Conservation (phyloP, 192 early-diverging fungal genomes). For the Paraglomus occultum region DNA sequence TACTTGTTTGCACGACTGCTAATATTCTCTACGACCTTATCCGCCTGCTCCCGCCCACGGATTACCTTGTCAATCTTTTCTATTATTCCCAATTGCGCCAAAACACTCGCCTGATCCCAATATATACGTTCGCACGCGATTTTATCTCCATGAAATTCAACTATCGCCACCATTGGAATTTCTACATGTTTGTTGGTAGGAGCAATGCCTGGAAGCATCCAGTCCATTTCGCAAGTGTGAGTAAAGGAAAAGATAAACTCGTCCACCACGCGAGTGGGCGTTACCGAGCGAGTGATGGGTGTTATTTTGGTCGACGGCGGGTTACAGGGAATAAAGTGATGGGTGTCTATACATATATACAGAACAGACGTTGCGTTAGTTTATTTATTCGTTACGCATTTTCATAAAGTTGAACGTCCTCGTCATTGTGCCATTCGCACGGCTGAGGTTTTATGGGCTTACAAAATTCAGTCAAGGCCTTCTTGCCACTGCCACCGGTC, state of each 20-base stretch:
- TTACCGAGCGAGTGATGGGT: neutral
- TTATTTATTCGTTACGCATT: too few species aligned
- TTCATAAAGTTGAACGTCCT: too few species aligned
- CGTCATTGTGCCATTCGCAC: too few species aligned
- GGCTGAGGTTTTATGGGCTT: neutral
- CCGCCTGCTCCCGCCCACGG: too few species aligned
- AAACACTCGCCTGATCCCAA: conserved; percentile 2
- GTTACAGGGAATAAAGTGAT: conserved; percentile 2
- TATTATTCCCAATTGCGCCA: neutral
- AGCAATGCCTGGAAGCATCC: neutral
- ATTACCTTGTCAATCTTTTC: neutral
- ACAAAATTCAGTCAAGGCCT: neutral
- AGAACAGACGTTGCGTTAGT: too few species aligned
- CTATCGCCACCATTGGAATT: conserved; percentile 1
- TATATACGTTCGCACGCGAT: neutral
- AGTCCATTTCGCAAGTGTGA: conserved; percentile 1
- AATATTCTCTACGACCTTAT: too few species aligned
- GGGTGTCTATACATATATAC: neutral
- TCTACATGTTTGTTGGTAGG: conserved; percentile 14
- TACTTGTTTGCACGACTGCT: too few species aligned
- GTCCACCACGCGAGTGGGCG: neutral
- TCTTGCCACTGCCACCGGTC: neutral
- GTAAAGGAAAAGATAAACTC: conserved; percentile 2
- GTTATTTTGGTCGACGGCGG: neutral
- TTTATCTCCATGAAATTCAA: neutral